Conservation (phyloP, 2,329 filamentous ascomycete genomes). For the Botrytis fabae region DNA sequence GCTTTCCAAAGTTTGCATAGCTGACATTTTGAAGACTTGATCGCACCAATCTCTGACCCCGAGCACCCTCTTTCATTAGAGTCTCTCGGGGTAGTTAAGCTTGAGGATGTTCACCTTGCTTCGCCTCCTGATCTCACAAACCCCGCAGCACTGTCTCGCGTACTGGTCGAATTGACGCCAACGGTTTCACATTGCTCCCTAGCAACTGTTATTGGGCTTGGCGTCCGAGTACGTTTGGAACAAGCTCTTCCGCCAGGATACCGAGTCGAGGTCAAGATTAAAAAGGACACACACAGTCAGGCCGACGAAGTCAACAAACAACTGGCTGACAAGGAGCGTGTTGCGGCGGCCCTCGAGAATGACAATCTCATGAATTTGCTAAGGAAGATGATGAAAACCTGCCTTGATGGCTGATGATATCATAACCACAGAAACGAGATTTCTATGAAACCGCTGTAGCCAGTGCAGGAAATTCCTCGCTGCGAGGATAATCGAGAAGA, state of each 20-base stretch:
- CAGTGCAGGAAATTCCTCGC: not conserved
- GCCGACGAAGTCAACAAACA: slow-evolving; percentile 97
- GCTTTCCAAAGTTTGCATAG: slow-evolving; percentile 13
- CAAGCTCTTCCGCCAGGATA: slow-evolving; percentile 89
- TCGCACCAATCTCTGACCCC: slow-evolving; percentile 91
- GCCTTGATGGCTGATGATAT: slow-evolving; percentile 41
- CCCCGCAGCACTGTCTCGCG: slow-evolving; percentile 62
- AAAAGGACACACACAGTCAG: slow-evolving; percentile 92
- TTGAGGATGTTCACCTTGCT: slow-evolving; percentile 85
- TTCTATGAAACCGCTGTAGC: not conserved
- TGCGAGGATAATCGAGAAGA: not conserved
- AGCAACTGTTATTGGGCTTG: slow-evolving; percentile 92
- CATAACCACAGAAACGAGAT: not conserved
- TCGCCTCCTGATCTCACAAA: slow-evolving; percentile 59
- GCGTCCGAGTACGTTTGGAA: slow-evolving; percentile 87
- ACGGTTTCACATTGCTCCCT: slow-evolving; percentile 97
- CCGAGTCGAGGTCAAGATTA: slow-evolving; percentile 88
- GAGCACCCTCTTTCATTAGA: slow-evolving; percentile 94
- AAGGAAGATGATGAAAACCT: slow-evolving; percentile 90
- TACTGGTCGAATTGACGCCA: slow-evolving; percentile 87
- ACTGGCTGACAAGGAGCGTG: slow-evolving; percentile 91
- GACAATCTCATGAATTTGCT: slow-evolving; percentile 84
- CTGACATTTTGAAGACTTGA: slow-evolving; percentile 68
- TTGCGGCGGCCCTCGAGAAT: slow-evolving; percentile 93
- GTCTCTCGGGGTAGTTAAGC: slow-evolving; percentile 89